Base-by-base conservation (phyloP, 257 asterid species). In the Nyctanthes arbortristis region DNA sequence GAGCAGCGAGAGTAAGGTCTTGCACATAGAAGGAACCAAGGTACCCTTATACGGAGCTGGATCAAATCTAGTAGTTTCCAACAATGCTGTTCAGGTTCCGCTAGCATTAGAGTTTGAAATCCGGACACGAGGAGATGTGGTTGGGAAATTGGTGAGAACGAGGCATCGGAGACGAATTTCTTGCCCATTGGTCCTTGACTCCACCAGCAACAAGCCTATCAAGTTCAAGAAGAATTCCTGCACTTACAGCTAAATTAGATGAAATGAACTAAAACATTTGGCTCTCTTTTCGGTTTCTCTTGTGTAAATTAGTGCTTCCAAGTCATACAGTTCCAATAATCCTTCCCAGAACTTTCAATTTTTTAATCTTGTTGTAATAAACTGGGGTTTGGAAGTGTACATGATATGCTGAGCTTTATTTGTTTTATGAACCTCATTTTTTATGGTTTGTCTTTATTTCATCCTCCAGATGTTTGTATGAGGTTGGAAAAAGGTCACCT, bases 41-140 rank as follows among this genome's bases (percentile, higher is more conserved):
- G 87, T 93, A 32, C 99, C 99, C 7, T 62, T 93, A 12, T 93
- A 93, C 35, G 99, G 98, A 28, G 99, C 99, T 3, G 96, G 93
- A 64, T 84, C 96, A 18, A 80, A 62, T 67, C 77, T 89, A 13
- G 84, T 36, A 28, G 78, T 73, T 7, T 31, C 83, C 0, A 43
- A 68, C 13, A 79, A 78, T 10, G 74, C 75, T 1, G 84, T 89
- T 40, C 79, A 85, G 71, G 80, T 89, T 62, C 96, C 99, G 3
- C 67, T 89, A 77, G 79, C 70, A 2, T 45, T 93, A 75, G 84
- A 84, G 59, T 91, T 93, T 63, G 89, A 78, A 29, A 47, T 93
- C 58, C 71, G 71, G 18, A 81, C 99, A 0, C 69, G 70, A 25
- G 99, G 99, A 32, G 90, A 91, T 59, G 84, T 93, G 22, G 97